Conservation (phyloP, 805 yeast species). For the Wickerhamomyces subpelliculosus region DNA sequence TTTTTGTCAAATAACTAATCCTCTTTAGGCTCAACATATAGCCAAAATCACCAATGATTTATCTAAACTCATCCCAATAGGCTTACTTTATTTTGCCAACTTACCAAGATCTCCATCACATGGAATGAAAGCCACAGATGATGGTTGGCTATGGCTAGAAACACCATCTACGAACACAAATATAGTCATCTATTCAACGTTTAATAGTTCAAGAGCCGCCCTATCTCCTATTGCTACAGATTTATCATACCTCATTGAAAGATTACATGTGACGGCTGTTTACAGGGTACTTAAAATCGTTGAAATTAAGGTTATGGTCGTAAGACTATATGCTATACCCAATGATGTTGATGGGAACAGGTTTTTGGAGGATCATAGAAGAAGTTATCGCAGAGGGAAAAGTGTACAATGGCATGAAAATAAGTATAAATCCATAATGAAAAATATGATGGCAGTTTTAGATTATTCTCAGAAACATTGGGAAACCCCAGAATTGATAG, state of each 20-base stretch:
- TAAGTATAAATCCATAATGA: conserved; percentile 26
- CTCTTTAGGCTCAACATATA: neutral
- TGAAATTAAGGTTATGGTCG: conserved; percentile 11
- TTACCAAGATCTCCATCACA: conserved; percentile 34
- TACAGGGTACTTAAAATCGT: conserved; percentile 24
- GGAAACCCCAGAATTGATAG: conserved; percentile 15
- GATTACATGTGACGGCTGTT: conserved; percentile 35
- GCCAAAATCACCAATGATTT: conserved; percentile 13
- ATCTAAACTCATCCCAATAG: conserved; percentile 34
- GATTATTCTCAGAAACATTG: conserved; percentile 38
- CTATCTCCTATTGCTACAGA: conserved; percentile 25
- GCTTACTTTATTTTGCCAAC: conserved; percentile 37
- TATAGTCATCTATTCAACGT: conserved; percentile 4
- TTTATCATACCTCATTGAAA: conserved; percentile 35
- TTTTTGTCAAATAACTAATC: too few species aligned
- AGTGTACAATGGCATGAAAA: conserved; percentile 27
- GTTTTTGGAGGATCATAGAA: conserved; percentile 30
- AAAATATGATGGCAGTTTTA: conserved; percentile 29
- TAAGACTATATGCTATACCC: conserved; percentile 45
- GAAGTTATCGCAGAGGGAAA: conserved; percentile 25
- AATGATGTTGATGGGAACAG: conserved; percentile 32
- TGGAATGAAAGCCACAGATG: conserved; percentile 25
- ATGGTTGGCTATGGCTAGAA: conserved; percentile 54
- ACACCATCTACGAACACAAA: conserved; percentile 27
- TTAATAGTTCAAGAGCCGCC: conserved; percentile 8